Base-by-base conservation (phyloP, 441 rosid genomes). In the Bruguiera hainesii region DNA sequence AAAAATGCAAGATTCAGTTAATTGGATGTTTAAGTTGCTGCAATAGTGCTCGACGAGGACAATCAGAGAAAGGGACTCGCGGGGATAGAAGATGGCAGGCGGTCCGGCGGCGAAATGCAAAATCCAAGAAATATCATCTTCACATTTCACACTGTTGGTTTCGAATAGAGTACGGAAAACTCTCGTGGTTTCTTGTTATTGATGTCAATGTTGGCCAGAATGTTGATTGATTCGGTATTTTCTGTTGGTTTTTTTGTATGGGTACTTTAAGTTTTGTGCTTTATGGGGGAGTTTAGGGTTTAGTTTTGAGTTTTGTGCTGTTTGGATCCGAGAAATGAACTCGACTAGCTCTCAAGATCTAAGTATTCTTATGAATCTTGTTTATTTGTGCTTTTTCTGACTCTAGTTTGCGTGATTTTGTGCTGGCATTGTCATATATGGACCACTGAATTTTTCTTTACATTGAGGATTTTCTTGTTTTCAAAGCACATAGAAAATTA, bases 311-410 rank as follows among this genome's bases (percentile, higher is more conserved):
- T 51, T 72, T 52, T 51, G 31, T 61, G 61, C 19, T 67, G 28
- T 63, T 67, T 70, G 78, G 71, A 74, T 83, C 76, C 58, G 15
- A 42, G 65, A 52, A 67, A 66, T 70, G 75, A 61, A 35, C 61
- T 56, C 28, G 48, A 30, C 19, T 69, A 68, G 63, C 53, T 69
- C 52, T 31, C 21, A 65, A 66, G 64, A 66, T 77, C 76, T 69
- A 30, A 58, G 6, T 9, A 51, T 29, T 68, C 6, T 50, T 13
- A 30, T 58, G 18, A 9, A 49, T 26, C 62, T 61, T 20, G 29
- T 20, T 42, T 63, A 28, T 26, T 61, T 73, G 11, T 56, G 56
- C 60, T 51, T 66, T 18, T 9, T 53, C 42, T 4, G 0, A n/a
- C n/a, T 49, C n/a, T 10, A 10, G 46, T 10, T 2, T 11, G 46